Evolutionary conservation across 352 stramenopile genomes (phyloP).

Genomic region (Phytophthora boehmeriae): DNA sequence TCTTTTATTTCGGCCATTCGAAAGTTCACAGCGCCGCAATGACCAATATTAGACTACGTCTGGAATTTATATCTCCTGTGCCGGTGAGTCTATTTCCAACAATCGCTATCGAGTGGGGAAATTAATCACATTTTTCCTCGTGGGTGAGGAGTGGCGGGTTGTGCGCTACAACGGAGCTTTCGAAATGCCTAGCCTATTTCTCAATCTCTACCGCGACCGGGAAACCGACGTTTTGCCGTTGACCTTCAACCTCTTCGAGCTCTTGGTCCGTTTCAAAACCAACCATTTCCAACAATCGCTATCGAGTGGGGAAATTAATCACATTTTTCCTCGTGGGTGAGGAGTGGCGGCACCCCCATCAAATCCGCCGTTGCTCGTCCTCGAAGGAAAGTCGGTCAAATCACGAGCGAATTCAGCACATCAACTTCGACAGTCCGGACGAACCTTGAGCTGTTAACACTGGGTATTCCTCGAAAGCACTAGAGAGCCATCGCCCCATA

Average conservation of each 20-base stretch:
- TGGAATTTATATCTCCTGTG: too few relatives aligned
- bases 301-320: conserved; percentile 1
- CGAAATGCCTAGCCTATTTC: neutral
- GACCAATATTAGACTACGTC: too few relatives aligned
- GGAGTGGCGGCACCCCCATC: conserved; percentile 7
- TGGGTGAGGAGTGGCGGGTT: conserved; percentile 7
- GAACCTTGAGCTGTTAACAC: conserved; percentile 12
- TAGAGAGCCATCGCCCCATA: conserved; percentile 26
- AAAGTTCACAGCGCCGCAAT: too few relatives aligned
- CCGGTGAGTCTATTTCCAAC: too few relatives aligned
- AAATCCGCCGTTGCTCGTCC: neutral
- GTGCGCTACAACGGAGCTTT: neutral
- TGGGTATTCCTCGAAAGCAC: conserved; percentile 25
- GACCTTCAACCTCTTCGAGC: conserved; percentile 1
- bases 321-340: conserved; percentile 10
- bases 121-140: conserved; percentile 8
- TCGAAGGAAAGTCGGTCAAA: neutral
- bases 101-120: neutral
- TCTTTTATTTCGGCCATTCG: too few relatives aligned
- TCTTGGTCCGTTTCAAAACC: neutral
- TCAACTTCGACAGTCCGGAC: neutral
- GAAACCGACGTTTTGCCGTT: conserved; percentile 20
- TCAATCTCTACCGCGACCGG: conserved; percentile 1
- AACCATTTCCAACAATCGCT: neutral
- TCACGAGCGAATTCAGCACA: neutral